Base-by-base conservation (phyloP, 768 basidiomycete species). In the Mycena haematopus region DNA sequence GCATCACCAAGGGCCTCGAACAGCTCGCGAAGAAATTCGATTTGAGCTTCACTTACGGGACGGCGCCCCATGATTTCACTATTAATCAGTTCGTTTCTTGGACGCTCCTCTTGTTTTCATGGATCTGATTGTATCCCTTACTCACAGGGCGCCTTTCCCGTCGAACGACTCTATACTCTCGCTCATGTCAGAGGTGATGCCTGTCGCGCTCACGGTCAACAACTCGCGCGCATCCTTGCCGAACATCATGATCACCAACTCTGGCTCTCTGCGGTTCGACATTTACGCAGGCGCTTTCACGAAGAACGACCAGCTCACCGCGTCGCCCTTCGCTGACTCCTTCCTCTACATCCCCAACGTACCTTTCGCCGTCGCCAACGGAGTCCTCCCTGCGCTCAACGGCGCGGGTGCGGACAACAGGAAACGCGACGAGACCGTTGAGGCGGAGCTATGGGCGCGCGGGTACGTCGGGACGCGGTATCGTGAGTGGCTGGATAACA, bases 261-360 rank as follows among this genome's bases (percentile, higher is more conserved):
- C 88, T 2, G 89, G 84, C 13, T 84, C 80, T 13, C 78, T 86
- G 68, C 85, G 91, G 52, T 92, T 86, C 74, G 83, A 90, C 67
- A 73, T 93, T 53, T 87, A 85, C 69, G 67, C 80, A 1, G 92
- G 92, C 1, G 69, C 85, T 2, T 94, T 95, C 76, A 89, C 88
- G 31, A 86, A 86, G 72, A 91, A 93, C 71, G 92, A 95, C 72
- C 88, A 92, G 67, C 81, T 93, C 47, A 90, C 90, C 0, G 84
- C 84, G 1, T 86, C 84, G 7, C 91, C 93, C 0, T 95, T 90
- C 70, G 73, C 76, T 0, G 86, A 93, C 69, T 62, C 77, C 10
- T 91, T 92, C 78, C 63, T 83, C 22, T 92, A 80, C 73, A 81
- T 93, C 58, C 75, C 87, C 6, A 75, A 82, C 46, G 77, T 93